A percentile compares a stretch with the other conserved stretches of the same genome.
phyloP scores from a whole-genome alignment of 805 yeast species.

The Hanseniaspora lindneri region DNA sequence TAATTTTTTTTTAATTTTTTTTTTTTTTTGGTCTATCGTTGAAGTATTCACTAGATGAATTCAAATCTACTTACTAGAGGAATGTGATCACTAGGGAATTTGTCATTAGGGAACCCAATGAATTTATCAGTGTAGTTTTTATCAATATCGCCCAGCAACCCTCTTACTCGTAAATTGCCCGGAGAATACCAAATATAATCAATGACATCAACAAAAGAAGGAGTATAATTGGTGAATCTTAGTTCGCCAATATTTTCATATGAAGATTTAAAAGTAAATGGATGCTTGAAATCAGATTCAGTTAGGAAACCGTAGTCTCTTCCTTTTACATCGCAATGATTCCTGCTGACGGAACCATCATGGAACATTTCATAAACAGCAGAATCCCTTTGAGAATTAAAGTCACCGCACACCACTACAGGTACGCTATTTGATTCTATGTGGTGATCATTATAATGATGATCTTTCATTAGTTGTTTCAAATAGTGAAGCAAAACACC shows the following conservation, averaged over 20 bases:
- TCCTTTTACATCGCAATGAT: conserved; percentile 71
- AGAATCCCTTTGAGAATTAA: conserved; percentile 73
- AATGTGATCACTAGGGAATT: conserved; percentile 89
- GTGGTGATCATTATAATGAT: conserved; percentile 18
- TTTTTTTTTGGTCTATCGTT: too few relatives aligned
- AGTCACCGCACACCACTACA: conserved; percentile 87
- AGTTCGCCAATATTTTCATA: conserved; percentile 77
- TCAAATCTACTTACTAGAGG: conserved; percentile 74
- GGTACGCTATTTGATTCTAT: conserved; percentile 43
- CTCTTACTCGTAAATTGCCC: conserved; percentile 64
- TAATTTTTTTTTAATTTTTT: too few relatives aligned
- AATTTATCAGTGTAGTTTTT: conserved; percentile 59
- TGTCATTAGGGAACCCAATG: conserved; percentile 88
- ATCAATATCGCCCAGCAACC: conserved; percentile 76
- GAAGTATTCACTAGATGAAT: conserved; percentile 34
- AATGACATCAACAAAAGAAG: conserved; percentile 82
- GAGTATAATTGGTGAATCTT: conserved; percentile 90
- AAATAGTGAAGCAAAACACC: conserved; percentile 84
- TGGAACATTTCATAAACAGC: conserved; percentile 88
- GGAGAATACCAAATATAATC: conserved; percentile 95
- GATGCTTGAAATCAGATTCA: conserved; percentile 74
- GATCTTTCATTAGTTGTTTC: conserved; percentile 46
- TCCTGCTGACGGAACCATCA: conserved; percentile 55
- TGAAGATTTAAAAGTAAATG: conserved; percentile 70
- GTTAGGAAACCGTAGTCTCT: conserved; percentile 87